Percentiles rank a stretch among this genome's conserved stretches.
Conservation (phyloP, 345 rosid genomes). For the Streptanthus diversifolius region DNA sequence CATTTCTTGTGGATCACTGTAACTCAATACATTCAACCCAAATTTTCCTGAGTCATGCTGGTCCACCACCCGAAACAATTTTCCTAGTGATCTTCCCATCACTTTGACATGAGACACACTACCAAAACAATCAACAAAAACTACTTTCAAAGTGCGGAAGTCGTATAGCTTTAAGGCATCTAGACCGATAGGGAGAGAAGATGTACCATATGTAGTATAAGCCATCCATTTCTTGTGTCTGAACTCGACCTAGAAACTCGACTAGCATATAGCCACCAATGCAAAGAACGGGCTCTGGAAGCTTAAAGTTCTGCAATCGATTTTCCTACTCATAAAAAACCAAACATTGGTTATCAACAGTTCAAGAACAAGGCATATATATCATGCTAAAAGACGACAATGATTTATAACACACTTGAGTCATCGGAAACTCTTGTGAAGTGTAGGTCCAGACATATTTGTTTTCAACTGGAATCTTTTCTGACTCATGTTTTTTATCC, state of each 20-base stretch:
- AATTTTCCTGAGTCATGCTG: conserved; percentile 51
- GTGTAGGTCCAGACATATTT: conserved; percentile 73
- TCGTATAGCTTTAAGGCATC: neutral
- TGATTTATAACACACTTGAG: conserved; percentile 54
- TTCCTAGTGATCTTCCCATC: conserved; percentile 56
- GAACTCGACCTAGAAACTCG: conserved; percentile 84
- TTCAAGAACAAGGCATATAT: neutral
- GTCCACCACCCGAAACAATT: conserved; percentile 44
- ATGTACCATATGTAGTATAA: conserved; percentile 78
- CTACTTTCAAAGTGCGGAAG: neutral
- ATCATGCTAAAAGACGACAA: neutral
- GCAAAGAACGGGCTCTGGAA: conserved; percentile 88
- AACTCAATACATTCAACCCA: conserved; percentile 46
- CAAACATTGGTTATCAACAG: neutral
- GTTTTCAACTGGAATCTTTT: conserved; percentile 34
- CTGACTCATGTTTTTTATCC: conserved; percentile 29
- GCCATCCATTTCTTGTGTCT: conserved; percentile 77
- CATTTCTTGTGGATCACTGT: conserved; percentile 33
- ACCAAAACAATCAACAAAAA: conserved; percentile 31
- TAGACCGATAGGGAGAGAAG: conserved; percentile 2
- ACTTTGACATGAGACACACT: conserved; percentile 72
- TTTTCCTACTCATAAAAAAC: conserved; percentile 53
- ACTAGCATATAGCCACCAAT: conserved; percentile 74
- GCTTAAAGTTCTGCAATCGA: conserved; percentile 64
- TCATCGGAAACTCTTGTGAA: conserved; percentile 85